Evolutionary conservation across 2,329 filamentous ascomycete genomes (phyloP).

Genomic region (Beauveria rudraprayagi): DNA sequence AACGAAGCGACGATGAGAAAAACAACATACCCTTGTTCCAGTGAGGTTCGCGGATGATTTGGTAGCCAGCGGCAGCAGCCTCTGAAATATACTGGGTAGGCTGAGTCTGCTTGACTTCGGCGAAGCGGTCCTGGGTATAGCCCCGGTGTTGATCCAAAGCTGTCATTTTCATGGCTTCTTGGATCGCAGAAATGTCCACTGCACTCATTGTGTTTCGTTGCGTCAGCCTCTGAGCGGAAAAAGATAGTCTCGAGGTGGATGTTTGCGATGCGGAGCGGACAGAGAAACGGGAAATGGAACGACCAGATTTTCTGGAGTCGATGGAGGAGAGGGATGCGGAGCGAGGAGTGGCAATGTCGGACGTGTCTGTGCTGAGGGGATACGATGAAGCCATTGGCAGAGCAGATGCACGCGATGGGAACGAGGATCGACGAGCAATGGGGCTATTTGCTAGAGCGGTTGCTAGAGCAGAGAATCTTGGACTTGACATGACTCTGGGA

Average conservation of each 20-base stretch:
- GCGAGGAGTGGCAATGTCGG: conserved; percentile 47
- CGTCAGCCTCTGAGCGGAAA: conserved; percentile 41
- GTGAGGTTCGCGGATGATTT: conserved; percentile 52
- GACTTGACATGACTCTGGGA: conserved; percentile 6
- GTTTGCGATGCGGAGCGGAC: conserved; percentile 42
- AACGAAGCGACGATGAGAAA: background rate
- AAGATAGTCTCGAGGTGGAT: conserved; percentile 41
- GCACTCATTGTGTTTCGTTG: conserved; percentile 48
- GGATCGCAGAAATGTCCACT: conserved; percentile 48
- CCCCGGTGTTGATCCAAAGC: conserved; percentile 52
- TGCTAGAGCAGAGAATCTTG: conserved; percentile 10
- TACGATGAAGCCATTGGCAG: conserved; percentile 22
- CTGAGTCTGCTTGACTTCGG: conserved; percentile 45
- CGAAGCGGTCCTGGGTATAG: conserved; percentile 49
- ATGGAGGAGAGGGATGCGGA: conserved; percentile 43
- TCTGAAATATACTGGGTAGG: conserved; percentile 46
- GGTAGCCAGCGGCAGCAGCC: conserved; percentile 48
- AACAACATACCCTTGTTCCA: conserved; percentile 55
- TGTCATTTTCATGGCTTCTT: conserved; percentile 53
- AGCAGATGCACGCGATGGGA: conserved; percentile 9
- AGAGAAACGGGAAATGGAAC: conserved; percentile 36
- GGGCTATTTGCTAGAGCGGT: conserved; percentile 6
- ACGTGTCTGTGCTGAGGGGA: conserved; percentile 33
- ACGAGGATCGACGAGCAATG: conserved; percentile 14
- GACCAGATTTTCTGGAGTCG: conserved; percentile 37